These are phyloP conservation scores for Trypanosoma caninum DNA, from an alignment of 208 protist genomes.

Conservation along the genomic window DNA sequence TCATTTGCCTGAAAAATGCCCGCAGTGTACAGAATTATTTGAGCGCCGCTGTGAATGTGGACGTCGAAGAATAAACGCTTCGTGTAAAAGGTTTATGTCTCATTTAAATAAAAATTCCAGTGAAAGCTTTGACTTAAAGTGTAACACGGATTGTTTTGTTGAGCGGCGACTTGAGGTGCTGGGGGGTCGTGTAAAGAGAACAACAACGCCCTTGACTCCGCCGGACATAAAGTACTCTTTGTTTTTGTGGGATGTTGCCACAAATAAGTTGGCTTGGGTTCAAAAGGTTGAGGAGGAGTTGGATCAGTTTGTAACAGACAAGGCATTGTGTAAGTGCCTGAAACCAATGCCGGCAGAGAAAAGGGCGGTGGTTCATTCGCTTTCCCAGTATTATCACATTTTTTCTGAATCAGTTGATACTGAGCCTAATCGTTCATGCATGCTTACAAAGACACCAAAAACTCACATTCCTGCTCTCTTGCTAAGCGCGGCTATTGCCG, in stretches of 20 bases:
- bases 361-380: conserved; percentile 51
- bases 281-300: conserved; percentile 42
- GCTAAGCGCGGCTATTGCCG: conserved; percentile 17
- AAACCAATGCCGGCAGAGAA: conserved; percentile 36
- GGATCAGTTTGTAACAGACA: conserved; percentile 37
- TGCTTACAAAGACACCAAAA: conserved; percentile 46
- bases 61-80: conserved; percentile 23
- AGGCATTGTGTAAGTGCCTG: conserved; percentile 30
- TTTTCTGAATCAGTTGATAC: conserved; percentile 44
- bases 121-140: conserved; percentile 21
- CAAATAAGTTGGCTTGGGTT: conserved; percentile 19
- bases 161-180: conserved; percentile 31
- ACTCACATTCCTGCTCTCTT: conserved; percentile 32
- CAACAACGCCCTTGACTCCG: neutral
- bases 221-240: conserved; percentile 43
- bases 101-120: conserved; percentile 24
- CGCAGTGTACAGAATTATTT: conserved; percentile 35
- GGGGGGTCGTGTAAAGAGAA: conserved; percentile 6
- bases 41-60: conserved; percentile 57
- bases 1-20: conserved; percentile 41
- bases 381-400: conserved; percentile 62
- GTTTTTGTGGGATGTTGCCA: conserved; percentile 46
- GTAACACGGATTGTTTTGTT: conserved; percentile 29
- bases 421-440: conserved; percentile 44
- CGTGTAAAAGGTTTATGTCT: conserved; percentile 39